phyloP scores from a whole-genome alignment of 768 basidiomycete genomes.

The Austroboletus eburneus region DNA sequence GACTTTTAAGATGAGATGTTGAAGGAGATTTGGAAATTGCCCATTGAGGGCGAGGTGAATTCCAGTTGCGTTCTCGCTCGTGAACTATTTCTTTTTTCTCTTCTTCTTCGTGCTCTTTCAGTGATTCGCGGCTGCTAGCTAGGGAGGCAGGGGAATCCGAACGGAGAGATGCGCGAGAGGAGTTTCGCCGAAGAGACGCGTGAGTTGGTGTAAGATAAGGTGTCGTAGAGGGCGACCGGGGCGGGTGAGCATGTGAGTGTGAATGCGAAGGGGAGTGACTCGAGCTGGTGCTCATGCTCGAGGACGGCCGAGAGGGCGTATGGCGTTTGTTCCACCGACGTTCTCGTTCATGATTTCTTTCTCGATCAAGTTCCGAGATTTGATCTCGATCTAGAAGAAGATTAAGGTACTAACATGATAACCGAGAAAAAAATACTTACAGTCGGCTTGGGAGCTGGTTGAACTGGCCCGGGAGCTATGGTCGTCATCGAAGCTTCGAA shows the following conservation, averaged over 20 bases:
- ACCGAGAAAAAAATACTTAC: constrained; percentile 35
- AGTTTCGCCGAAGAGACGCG: constrained; percentile 30
- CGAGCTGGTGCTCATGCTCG: constrained; percentile 39
- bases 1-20: constrained; percentile 2
- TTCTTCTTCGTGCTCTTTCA: constrained; percentile 30
- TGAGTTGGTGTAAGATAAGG: constrained; percentile 33
- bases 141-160: constrained; percentile 43
- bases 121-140: constrained; percentile 32
- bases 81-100: constrained; percentile 37
- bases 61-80: constrained; percentile 67
- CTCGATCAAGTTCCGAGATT: constrained; percentile 38
- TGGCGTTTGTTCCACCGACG: constrained; percentile 53
- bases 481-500: constrained; percentile 39
- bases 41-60: constrained; percentile 62
- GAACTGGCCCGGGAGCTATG: constrained; percentile 43
- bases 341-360: constrained; percentile 46
- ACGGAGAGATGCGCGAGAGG: constrained; percentile 32
- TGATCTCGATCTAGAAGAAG: constrained; percentile 42
- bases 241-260: constrained; percentile 34
- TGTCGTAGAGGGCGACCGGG: constrained; percentile 38
- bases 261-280: constrained; percentile 32
- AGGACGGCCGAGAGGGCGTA: constrained; percentile 38
- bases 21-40: constrained; percentile 23
- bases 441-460: constrained; percentile 46
- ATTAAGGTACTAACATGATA: background rate